A percentile compares a stretch with the other conserved stretches of the same genome.
Evolutionary conservation across 805 yeast species (phyloP).

Genomic region (Monosporozyma aquatica): DNA sequence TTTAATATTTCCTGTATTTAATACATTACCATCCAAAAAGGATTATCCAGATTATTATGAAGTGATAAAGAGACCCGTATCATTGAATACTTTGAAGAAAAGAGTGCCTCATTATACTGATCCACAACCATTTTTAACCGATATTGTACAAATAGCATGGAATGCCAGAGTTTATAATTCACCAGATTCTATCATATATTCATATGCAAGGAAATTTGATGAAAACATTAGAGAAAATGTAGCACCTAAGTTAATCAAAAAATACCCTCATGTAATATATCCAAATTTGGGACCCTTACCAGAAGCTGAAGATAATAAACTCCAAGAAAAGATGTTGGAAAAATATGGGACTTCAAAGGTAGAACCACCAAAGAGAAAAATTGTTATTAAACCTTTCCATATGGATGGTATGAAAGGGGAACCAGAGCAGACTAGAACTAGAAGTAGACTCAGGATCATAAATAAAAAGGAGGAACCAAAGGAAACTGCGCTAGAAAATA

Average conservation of each 20-base stretch:
- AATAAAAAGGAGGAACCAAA: background rate
- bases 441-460: background rate
- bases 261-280: slow-evolving; percentile 30
- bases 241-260: slow-evolving; percentile 28
- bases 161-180: slow-evolving; percentile 81
- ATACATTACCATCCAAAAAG: slow-evolving; percentile 52
- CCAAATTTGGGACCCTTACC: slow-evolving; percentile 63
- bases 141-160: slow-evolving; percentile 79
- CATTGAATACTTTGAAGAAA: slow-evolving; percentile 63
- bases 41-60: slow-evolving; percentile 71
- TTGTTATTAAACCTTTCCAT: background rate
- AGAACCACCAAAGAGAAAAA: background rate
- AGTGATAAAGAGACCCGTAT: slow-evolving; percentile 66
- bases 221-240: slow-evolving; percentile 31
- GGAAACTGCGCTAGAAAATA: background rate
- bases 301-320: slow-evolving; percentile 28
- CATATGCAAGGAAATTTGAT: slow-evolving; percentile 49
- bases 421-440: background rate
- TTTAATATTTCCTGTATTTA: slow-evolving; percentile 25
- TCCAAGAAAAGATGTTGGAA: slow-evolving; percentile 5
- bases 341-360: slow-evolving; percentile 2
- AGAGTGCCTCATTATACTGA: slow-evolving; percentile 49
- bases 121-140: slow-evolving; percentile 65
- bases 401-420: background rate
- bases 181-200: slow-evolving; percentile 55